A percentile compares a stretch with the other conserved stretches of the same genome.
Conservation (phyloP, 805 yeast species). For the Komagataella pastoris region DNA sequence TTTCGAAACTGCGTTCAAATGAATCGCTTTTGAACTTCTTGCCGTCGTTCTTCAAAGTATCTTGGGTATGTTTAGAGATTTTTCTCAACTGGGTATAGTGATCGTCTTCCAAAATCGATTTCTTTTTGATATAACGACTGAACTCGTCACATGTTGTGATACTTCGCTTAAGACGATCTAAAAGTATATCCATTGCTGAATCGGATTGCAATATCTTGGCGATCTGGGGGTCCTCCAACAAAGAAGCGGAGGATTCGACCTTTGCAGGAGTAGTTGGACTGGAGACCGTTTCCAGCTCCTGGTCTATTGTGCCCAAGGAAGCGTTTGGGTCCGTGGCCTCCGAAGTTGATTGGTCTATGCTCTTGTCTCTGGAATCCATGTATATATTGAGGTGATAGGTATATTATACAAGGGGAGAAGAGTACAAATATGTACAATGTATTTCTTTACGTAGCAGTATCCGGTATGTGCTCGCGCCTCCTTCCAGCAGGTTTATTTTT, state of each 20-base stretch:
- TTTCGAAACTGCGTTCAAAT: slow-evolving; percentile 51
- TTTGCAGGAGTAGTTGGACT: not conserved
- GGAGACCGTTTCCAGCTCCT: not conserved
- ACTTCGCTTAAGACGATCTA: slow-evolving; percentile 66
- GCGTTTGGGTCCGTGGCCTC: not conserved
- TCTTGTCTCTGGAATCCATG: not conserved
- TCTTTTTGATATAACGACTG: slow-evolving; percentile 62
- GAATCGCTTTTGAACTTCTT: slow-evolving; percentile 44
- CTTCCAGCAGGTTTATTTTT: not conserved
- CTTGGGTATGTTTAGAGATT: slow-evolving; percentile 35
- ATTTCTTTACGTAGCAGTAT: not conserved
- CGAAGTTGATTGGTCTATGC: not conserved
- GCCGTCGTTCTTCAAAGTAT: slow-evolving; percentile 29
- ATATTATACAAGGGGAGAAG: not conserved
- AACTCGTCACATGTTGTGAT: slow-evolving; percentile 78
- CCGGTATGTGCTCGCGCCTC: not conserved
- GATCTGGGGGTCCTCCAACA: slow-evolving; percentile 39
- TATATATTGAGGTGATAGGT: not conserved
- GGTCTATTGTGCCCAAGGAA: not conserved
- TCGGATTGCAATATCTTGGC: slow-evolving; percentile 48
- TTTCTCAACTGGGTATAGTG: slow-evolving; percentile 65
- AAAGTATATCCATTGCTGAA: slow-evolving; percentile 59
- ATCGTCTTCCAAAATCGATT: slow-evolving; percentile 67
- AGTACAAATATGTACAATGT: not conserved
- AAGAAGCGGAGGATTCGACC: slow-evolving; percentile 13